Evolutionary conservation across 768 basidiomycete species (phyloP).

Genomic region (Sporobolomyces phaffii): DNA sequence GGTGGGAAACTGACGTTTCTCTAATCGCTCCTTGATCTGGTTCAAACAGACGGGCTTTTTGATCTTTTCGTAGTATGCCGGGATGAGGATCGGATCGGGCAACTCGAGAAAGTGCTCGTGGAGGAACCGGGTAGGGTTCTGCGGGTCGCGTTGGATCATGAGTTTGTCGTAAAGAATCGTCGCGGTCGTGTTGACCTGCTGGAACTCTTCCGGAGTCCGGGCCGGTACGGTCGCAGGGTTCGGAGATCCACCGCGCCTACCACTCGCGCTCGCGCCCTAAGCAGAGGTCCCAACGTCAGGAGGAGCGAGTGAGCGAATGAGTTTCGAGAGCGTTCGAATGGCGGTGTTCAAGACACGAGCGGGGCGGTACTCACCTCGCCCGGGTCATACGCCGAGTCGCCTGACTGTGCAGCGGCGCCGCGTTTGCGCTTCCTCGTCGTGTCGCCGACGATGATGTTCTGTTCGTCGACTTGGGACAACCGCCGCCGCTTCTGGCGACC

Average conservation of each 20-base stretch:
- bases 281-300: background rate
- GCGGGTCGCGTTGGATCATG: background rate
- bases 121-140: constrained; percentile 9
- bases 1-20: constrained; percentile 12
- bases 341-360: too few species aligned
- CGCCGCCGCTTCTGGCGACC: background rate
- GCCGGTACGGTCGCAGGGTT: constrained; percentile 2
- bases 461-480: background rate
- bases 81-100: constrained; percentile 22
- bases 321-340: too few species aligned
- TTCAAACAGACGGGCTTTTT: constrained; percentile 39
- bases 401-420: background rate
- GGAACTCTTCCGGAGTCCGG: constrained; percentile 7
- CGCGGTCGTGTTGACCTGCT: constrained; percentile 8
- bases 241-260: background rate
- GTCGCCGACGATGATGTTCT: background rate
- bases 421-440: background rate
- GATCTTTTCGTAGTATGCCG: constrained; percentile 40
- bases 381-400: background rate
- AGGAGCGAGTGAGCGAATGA: too few species aligned
- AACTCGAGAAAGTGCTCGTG: constrained; percentile 29
- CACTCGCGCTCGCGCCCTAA: background rate
- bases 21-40: constrained; percentile 36
- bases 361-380: background rate
- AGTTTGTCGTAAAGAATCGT: constrained; percentile 25